Evolutionary conservation across 441 rosid genomes (phyloP).

Genomic region (Dalechampia spathulata): DNA sequence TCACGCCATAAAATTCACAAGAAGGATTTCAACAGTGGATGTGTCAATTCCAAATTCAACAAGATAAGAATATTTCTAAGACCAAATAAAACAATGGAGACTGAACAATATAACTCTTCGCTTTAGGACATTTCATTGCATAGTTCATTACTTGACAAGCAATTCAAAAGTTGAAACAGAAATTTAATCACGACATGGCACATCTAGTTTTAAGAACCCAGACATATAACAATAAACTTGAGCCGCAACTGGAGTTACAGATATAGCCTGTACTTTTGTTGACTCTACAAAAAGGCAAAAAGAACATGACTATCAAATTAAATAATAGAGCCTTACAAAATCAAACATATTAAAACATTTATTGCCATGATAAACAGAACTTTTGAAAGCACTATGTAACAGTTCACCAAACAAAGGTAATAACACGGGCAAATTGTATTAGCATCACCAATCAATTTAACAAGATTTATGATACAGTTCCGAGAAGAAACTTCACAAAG

Average conservation of each 20-base stretch:
- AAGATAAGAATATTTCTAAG: not conserved
- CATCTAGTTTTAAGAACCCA: not conserved
- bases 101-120: not conserved
- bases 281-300: not conserved
- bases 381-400: not conserved
- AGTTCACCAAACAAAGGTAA: not conserved
- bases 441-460: not conserved
- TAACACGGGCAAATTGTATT: not conserved
- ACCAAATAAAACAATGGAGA: not conserved
- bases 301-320: not conserved
- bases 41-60: not conserved
- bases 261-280: not conserved
- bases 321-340: not conserved
- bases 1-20: not conserved
- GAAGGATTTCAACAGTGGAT: not conserved
- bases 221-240: not conserved
- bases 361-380: not conserved
- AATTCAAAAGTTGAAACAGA: not conserved
- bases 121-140: not conserved
- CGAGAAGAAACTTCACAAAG: not conserved
- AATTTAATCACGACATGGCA: not conserved
- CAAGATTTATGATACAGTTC: not conserved
- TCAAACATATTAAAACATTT: not conserved
- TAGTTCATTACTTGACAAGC: not conserved
- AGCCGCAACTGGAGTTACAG: not conserved